Evolutionary conservation across 1,139 yeast genomes (phyloP), one percentile per base, ranked within the genome.

Genomic region (Yarrowia galli): DNA sequence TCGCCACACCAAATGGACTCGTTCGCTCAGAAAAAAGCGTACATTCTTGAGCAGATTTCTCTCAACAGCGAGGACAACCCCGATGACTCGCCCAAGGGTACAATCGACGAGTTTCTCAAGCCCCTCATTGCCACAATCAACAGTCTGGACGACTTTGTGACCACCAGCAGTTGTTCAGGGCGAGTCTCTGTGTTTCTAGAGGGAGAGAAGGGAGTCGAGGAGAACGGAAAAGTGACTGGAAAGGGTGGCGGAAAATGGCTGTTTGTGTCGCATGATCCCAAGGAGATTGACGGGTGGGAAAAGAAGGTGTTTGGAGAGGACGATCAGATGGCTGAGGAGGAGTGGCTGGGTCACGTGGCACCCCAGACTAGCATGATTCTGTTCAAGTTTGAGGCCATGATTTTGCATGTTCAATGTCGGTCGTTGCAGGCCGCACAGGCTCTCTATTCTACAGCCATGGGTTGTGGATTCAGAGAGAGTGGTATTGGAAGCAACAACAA

Each of bases 111-210:
- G 67, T 80, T 83, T 45, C 88, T 96, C 71, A 74, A 88, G 20
- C 97, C 97, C 1, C 82, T 91, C 28, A 90, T 91, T 69, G 77
- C 85, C 22, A 77, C 87, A 43, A 89, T 91, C 72, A 91, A 91
- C 73, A 72, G 83, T 1, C 85, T 86, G 71, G 73, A 78, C 0
- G 87, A 89, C 72, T 84, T 89, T 87, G 95, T 91, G 10, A 91
- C 97, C 2, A 91, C 97, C 0, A 89, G 96, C 0, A 89, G 96
- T 16, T 91, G 97, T 72, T 90, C 97, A 0, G 97, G 97, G 1
- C 80, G 97, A 74, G 89, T 91, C 1, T 87, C 93, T 68, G 92
- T 91, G 0, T 91, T 89, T 74, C 77, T 89, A 3, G 97, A 91
- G 75, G 97, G 97, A 1, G 70, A 70, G 35, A 78, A 75, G 69